Conservation (phyloP, 371 early-diverging fungal species). For the Dichotomocladium elegans region DNA sequence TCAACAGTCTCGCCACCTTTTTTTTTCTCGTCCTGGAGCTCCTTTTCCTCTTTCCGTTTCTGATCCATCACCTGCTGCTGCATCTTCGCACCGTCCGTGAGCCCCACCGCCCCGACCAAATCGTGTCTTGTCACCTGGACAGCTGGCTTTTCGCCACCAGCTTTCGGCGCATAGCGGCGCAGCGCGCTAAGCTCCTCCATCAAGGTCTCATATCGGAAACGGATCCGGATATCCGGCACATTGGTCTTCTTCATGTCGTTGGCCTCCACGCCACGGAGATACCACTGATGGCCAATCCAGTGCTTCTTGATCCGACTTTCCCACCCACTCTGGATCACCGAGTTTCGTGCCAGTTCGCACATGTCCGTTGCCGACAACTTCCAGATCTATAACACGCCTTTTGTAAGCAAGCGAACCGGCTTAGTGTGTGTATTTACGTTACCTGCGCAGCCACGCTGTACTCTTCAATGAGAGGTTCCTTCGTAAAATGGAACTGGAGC, state of each 20-base stretch:
- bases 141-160: not conserved
- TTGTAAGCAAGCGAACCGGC: not conserved
- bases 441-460: conserved; percentile 97
- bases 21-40: too few species aligned
- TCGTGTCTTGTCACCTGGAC: conserved; percentile 11
- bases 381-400: conserved; percentile 69
- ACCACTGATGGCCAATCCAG: conserved; percentile 89
- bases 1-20: too few species aligned
- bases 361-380: conserved; percentile 92
- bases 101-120: conserved; percentile 23
- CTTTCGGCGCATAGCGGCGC: conserved; percentile 27
- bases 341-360: conserved; percentile 97
- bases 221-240: conserved; percentile 90
- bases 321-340: conserved; percentile 93
- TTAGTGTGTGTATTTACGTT: conserved; percentile 14
- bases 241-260: conserved; percentile 95
- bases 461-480: conserved; percentile 98
- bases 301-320: conserved; percentile 86
- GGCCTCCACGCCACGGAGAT: conserved; percentile 75
- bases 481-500: conserved; percentile 97
- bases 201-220: conserved; percentile 83
- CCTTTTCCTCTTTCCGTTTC: not conserved
- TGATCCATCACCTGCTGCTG: conserved; percentile 18
- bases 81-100: conserved; percentile 13
- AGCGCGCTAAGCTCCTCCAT: conserved; percentile 75